These are phyloP conservation scores for Elsinoe ampelina DNA, from an alignment of 2,329 filamentous ascomycete genomes.

Conservation along the genomic window DNA sequence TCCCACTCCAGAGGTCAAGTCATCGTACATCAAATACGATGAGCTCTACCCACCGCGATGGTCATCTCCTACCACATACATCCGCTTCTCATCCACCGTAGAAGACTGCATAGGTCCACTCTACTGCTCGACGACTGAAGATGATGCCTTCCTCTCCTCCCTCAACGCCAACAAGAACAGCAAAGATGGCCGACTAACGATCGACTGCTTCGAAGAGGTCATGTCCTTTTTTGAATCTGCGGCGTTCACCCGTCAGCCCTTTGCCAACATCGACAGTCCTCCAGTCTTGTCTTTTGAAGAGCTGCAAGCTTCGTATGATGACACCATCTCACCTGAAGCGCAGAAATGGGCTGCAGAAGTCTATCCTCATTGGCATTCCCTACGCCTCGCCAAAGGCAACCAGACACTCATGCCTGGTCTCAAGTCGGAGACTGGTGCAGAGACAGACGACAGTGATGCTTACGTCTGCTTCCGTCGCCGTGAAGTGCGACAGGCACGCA, in stretches of 20 bases:
- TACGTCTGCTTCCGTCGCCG: conserved; percentile 97
- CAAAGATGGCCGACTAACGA: conserved; percentile 55
- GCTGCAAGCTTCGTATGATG: conserved; percentile 55
- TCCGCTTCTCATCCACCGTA: conserved; percentile 95
- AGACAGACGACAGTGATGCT: conserved; percentile 90
- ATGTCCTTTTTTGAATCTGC: conserved; percentile 94
- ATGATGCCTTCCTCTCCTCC: conserved; percentile 72
- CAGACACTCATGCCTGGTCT: conserved; percentile 65
- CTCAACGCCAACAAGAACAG: conserved; percentile 69
- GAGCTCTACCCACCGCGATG: conserved; percentile 73
- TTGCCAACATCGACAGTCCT: conserved; percentile 79
- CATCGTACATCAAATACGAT: conserved; percentile 69
- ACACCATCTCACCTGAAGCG: conserved; percentile 43
- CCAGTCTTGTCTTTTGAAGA: conserved; percentile 54
- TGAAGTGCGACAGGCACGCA: conserved; percentile 87
- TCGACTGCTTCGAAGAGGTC: conserved; percentile 86
- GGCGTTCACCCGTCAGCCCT: conserved; percentile 73
- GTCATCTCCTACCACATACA: conserved; percentile 81
- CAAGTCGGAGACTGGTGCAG: conserved; percentile 90
- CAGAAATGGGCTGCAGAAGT: conserved; percentile 62
- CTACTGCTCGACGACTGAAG: conserved; percentile 92
- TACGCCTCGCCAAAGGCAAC: conserved; percentile 58
- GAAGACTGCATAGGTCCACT: conserved; percentile 85
- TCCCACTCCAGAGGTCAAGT: conserved; percentile 55
- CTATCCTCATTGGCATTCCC: conserved; percentile 81